These are phyloP conservation scores for Danielia reshetovae DNA, from an alignment of 805 yeast species.

Conservation along the genomic window DNA sequence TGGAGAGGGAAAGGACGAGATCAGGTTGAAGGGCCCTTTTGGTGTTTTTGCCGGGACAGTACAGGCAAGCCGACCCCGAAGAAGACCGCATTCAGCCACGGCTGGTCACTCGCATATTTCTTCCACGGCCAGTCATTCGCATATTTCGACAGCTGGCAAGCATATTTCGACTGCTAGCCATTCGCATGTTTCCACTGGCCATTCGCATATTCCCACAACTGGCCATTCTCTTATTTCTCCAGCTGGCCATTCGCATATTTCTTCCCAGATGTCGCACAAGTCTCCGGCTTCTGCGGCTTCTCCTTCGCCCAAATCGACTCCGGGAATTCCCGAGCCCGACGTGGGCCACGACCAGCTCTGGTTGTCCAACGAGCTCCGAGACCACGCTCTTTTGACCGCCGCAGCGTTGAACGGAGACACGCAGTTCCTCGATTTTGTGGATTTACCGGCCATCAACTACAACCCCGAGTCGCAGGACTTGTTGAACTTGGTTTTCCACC, in stretches of 20 bases:
- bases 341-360: slow-evolving; percentile 51
- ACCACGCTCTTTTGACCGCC: slow-evolving; percentile 70
- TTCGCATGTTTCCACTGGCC: no score
- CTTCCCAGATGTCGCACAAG: not conserved
- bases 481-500: slow-evolving; percentile 51
- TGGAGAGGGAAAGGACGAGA: slow-evolving; percentile 31
- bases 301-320: not conserved
- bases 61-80: no score
- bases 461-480: slow-evolving; percentile 34
- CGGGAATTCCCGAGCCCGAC: slow-evolving; percentile 5
- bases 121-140: no score
- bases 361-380: slow-evolving; percentile 67
- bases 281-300: no score
- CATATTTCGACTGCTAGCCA: no score
- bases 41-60: slow-evolving; percentile 54
- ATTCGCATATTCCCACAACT: no score
- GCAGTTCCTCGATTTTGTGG: slow-evolving; percentile 53
- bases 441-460: slow-evolving; percentile 8
- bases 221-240: not conserved
- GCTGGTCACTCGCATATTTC: no score
- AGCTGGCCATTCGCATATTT: not conserved
- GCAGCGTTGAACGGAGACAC: slow-evolving; percentile 64
- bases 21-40: slow-evolving; percentile 70
- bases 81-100: no score
- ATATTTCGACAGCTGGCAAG: no score